Base-by-base conservation (phyloP, 1,284 basidiomycete genomes). In the Termitomyces sp. region DNA sequence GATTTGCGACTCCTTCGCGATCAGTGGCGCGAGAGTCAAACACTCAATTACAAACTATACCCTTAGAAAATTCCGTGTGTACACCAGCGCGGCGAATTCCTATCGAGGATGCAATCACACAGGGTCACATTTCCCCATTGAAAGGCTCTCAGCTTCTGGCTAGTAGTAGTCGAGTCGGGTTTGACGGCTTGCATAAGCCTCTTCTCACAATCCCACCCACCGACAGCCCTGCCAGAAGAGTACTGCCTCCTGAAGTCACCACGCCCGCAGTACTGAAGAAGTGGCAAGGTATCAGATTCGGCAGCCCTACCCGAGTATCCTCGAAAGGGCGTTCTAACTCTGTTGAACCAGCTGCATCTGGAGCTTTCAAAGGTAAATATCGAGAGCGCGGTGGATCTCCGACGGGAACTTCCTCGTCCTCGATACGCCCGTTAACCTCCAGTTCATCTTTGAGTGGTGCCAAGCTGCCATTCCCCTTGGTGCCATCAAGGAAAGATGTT, bases 31-130 rank as follows among this genome's bases (percentile, higher is more conserved):
- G 50, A 56, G 71, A 73, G 7, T 70, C 73, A 9, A 60, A 60
- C 42, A 62, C 69, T 45, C 69, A 70, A 17, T 62, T 73, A 17
- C 72, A 68, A 38, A 43, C 66, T 40, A 58, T 65, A 24, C 57
- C 62, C 21, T 58, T 68, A 5, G 67, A 74, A 42, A 73, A 78
- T 41, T 65, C 70, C 12, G 61, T 63, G 45, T 77, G 76, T 39
- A 83, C 83, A 3, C 85, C 85, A 40, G 84, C 85, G 4, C 78
- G 80, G 46, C 76, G 85, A 56, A 75, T 88, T 46, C 77, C 78
- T 8, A 75, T 86, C 5, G 68, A 75, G 31, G 69, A 80, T 57
- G 78, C 77, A 1, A 67, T 82, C 57, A 67, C 70, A 9, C 72
- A 76, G 40, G 80, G 80, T 5, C 75, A 73, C 52, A 63, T 78